Evolutionary conservation across 2,329 filamentous ascomycete species (phyloP).

Genomic region (Coniochaeta pulveracea): DNA sequence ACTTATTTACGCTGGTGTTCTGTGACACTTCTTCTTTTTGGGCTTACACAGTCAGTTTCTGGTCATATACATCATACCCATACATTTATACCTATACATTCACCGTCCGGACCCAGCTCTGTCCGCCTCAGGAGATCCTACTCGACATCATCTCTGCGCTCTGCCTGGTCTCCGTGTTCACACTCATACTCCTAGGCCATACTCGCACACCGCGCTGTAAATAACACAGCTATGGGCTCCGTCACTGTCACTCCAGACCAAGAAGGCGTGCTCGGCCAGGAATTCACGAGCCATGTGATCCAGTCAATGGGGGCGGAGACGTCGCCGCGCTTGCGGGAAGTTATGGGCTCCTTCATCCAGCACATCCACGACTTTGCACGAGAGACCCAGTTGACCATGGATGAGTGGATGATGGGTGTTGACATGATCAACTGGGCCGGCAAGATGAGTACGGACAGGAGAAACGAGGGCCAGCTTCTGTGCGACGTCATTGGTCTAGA

Average conservation of each 20-base stretch:
- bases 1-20: too few relatives aligned
- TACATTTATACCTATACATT: too few relatives aligned
- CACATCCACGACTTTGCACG: slow-evolving; percentile 55
- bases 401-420: slow-evolving; percentile 52
- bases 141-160: too few relatives aligned
- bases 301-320: slow-evolving; percentile 49
- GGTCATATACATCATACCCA: too few relatives aligned
- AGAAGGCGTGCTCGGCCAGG: neutral
- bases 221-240: neutral
- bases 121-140: too few relatives aligned
- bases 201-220: too few relatives aligned
- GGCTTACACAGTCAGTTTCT: too few relatives aligned
- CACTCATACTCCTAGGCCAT: too few relatives aligned
- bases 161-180: too few relatives aligned
- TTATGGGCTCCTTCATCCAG: slow-evolving; percentile 42
- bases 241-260: neutral
- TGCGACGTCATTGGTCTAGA: slow-evolving; percentile 54
- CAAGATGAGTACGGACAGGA: slow-evolving; percentile 42
- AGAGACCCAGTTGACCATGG: slow-evolving; percentile 49
- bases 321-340: slow-evolving; percentile 39
- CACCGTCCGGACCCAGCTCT: too few relatives aligned
- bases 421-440: slow-evolving; percentile 46
- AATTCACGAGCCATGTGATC: slow-evolving; percentile 50
- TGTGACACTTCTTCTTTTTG: too few relatives aligned
- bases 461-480: slow-evolving; percentile 53